Percentiles rank a stretch among this genome's conserved stretches.
Evolutionary conservation across 208 protist species (phyloP).

Genomic region (Entamoeba histolytica): DNA sequence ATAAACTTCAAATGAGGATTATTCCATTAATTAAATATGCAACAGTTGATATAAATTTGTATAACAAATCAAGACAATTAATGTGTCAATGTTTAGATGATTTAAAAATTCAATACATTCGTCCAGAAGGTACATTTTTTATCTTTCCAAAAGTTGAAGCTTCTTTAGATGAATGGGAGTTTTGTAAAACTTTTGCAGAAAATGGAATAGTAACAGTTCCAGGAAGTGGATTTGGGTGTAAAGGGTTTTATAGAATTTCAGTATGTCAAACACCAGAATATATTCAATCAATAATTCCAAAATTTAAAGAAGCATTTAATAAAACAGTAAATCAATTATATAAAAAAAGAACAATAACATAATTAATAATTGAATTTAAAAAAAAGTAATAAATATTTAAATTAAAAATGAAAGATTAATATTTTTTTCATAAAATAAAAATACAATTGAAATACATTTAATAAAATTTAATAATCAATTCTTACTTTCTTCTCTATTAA

Average conservation of each 20-base stretch:
- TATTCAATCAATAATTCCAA: background rate
- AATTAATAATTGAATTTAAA: no score
- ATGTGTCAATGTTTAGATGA: slow-evolving; percentile 9
- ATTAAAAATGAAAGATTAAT: no score
- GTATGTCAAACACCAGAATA: background rate
- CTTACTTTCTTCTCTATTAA: background rate
- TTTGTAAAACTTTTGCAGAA: background rate
- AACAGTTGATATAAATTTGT: background rate
- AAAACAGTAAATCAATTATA: background rate
- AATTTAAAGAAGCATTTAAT: background rate
- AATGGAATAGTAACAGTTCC: slow-evolving; percentile 8
- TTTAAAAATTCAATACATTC: background rate
- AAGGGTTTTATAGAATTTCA: background rate
- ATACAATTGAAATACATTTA: no score
- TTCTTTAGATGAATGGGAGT: background rate
- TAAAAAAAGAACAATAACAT: no score
- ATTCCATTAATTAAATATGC: background rate
- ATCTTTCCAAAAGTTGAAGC: slow-evolving; percentile 6
- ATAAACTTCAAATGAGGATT: background rate
- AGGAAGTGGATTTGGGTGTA: background rate
- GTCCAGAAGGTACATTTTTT: slow-evolving; percentile 10
- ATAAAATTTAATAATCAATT: background rate
- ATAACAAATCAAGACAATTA: slow-evolving; percentile 3
- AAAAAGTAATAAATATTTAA: no score
- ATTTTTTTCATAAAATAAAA: no score